These are phyloP conservation scores for Chrysochromulina parva DNA, from an alignment of 78 protist genomes.

Conservation along the genomic window DNA sequence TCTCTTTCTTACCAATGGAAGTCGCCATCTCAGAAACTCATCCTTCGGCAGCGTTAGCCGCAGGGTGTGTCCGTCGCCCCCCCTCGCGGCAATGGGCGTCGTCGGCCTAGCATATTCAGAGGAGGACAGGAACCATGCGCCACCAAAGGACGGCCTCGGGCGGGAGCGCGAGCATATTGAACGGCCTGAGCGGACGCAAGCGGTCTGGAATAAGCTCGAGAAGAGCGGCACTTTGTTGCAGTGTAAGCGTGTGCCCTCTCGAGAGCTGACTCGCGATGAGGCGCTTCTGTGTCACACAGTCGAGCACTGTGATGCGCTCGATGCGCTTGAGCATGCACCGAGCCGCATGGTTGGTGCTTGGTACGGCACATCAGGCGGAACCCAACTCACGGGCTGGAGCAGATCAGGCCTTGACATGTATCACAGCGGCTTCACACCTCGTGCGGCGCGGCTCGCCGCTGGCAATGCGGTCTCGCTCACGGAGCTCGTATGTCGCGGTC, in stretches of 20 bases:
- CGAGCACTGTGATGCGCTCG: constrained; percentile 10
- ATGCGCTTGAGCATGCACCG: neutral
- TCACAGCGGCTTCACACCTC: neutral
- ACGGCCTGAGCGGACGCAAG: neutral
- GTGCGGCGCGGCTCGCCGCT: constrained; percentile 3
- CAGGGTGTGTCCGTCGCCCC: too few relatives aligned
- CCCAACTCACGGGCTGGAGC: neutral
- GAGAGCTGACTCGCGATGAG: neutral
- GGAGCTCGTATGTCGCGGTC: neutral
- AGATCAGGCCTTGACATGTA: neutral
- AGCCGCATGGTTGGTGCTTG: neutral
- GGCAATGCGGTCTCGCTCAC: neutral
- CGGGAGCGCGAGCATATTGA: neutral
- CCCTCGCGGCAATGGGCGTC: too few relatives aligned
- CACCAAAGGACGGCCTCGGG: too few relatives aligned
- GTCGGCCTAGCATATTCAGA: too few relatives aligned
- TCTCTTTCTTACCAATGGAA: too few relatives aligned
- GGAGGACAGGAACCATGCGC: too few relatives aligned
- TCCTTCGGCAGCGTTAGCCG: too few relatives aligned
- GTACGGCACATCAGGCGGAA: neutral
- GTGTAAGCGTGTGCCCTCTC: neutral
- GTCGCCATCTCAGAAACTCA: too few relatives aligned
- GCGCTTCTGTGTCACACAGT: neutral
- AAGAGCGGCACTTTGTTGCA: neutral
- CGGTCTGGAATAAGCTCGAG: neutral